These are phyloP conservation scores for Dactylonectria estremocensis DNA, from an alignment of 2,329 filamentous ascomycete species.

Conservation along the genomic window DNA sequence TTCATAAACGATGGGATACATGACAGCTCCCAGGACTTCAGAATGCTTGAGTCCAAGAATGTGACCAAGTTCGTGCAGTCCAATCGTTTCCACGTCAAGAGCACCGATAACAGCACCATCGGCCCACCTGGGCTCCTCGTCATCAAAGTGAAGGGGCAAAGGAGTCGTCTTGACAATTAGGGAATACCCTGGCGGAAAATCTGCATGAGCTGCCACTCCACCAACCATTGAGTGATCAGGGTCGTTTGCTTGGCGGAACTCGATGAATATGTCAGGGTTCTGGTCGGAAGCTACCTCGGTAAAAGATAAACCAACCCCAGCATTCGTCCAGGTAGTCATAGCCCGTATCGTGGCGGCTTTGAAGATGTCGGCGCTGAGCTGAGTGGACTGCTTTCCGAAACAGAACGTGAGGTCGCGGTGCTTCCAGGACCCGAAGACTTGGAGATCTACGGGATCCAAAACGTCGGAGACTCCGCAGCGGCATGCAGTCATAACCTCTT, in stretches of 20 bases:
- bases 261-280: background rate
- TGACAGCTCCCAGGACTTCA: background rate
- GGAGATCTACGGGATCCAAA: background rate
- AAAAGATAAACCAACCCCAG: background rate
- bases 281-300: background rate
- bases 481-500: background rate
- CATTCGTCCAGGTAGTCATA: background rate
- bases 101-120: background rate
- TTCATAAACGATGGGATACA: background rate
- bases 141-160: background rate
- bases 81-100: background rate
- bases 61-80: background rate
- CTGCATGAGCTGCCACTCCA: background rate
- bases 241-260: background rate
- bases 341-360: background rate
- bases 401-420: background rate
- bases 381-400: background rate
- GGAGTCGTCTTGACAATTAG: background rate
- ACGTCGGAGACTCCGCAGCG: background rate
- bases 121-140: background rate
- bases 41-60: background rate
- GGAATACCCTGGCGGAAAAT: background rate
- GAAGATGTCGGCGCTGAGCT: background rate
- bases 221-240: background rate
- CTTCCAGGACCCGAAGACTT: background rate